Evolutionary conservation across 306 rosid genomes (phyloP).

Genomic region (cucumber (Cucumis sativus)): DNA sequence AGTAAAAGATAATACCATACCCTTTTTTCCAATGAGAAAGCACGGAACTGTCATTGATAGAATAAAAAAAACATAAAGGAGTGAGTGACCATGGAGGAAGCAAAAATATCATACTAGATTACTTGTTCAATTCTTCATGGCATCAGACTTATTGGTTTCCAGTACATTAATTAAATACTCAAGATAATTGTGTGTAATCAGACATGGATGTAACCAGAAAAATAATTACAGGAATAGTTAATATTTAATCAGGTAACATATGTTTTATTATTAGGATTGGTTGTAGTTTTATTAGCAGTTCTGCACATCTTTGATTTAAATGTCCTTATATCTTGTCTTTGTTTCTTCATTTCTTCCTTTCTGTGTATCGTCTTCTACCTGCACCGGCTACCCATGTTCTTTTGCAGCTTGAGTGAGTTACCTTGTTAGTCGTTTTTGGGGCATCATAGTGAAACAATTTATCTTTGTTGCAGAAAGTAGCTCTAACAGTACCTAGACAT

Average conservation of each 20-base stretch:
- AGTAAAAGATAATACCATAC: neutral
- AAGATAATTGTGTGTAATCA: neutral
- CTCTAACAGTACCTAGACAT: conserved; percentile 16
- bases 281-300: neutral
- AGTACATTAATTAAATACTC: neutral
- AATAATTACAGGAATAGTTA: neutral
- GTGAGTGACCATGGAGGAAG: neutral
- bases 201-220: neutral
- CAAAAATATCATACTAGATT: neutral
- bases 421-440: neutral
- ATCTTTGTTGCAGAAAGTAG: conserved; percentile 51
- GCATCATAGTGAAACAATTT: neutral
- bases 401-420: neutral
- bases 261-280: neutral
- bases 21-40: neutral
- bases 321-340: neutral
- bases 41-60: neutral
- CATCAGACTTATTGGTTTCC: neutral
- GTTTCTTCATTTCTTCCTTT: neutral
- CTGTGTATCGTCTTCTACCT: neutral
- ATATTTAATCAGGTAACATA: neutral
- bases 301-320: neutral
- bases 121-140: neutral
- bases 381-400: neutral
- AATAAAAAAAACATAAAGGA: neutral